These are phyloP conservation scores for Ogataea populi-albae DNA, from an alignment of 805 yeast species.

Conservation along the genomic window DNA sequence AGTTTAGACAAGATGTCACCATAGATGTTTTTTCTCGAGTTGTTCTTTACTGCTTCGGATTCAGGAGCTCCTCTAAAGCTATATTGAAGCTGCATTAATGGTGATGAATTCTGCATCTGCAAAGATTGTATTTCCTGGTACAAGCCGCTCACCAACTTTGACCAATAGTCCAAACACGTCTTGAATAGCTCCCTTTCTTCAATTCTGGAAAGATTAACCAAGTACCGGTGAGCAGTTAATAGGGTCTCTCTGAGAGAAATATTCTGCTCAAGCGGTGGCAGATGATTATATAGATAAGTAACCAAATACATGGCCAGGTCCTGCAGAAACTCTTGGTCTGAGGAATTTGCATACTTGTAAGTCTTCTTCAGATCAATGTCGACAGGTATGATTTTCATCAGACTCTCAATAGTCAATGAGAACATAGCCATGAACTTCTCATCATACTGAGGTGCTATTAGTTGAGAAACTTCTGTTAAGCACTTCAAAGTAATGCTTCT, in stretches of 20 bases:
- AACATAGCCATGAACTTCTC: constrained; percentile 67
- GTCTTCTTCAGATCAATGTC: constrained; percentile 66
- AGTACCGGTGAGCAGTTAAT: constrained; percentile 71
- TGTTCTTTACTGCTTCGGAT: constrained; percentile 74
- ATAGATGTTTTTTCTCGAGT: constrained; percentile 84
- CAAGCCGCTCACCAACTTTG: constrained; percentile 74
- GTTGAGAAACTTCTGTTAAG: constrained; percentile 82
- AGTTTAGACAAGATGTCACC: constrained; percentile 74
- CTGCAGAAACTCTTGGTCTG: constrained; percentile 91
- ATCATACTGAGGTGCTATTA: constrained; percentile 54
- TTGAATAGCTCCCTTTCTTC: constrained; percentile 96
- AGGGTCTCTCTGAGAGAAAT: constrained; percentile 51
- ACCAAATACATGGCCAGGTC: constrained; percentile 92
- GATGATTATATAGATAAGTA: constrained; percentile 77
- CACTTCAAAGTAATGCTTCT: constrained; percentile 87
- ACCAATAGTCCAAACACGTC: constrained; percentile 94
- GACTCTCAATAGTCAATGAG: constrained; percentile 66
- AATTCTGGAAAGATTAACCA: constrained; percentile 80
- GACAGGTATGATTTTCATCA: constrained; percentile 66
- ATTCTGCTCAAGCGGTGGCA: constrained; percentile 58
- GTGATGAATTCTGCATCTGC: constrained; percentile 69
- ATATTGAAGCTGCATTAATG: constrained; percentile 66
- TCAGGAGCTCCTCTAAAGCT: constrained; percentile 76
- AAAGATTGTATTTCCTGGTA: constrained; percentile 82
- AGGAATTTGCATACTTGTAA: constrained; percentile 70